These are phyloP conservation scores for Hirschfeldia incana DNA, from an alignment of 345 rosid genomes.

Conservation along the genomic window DNA sequence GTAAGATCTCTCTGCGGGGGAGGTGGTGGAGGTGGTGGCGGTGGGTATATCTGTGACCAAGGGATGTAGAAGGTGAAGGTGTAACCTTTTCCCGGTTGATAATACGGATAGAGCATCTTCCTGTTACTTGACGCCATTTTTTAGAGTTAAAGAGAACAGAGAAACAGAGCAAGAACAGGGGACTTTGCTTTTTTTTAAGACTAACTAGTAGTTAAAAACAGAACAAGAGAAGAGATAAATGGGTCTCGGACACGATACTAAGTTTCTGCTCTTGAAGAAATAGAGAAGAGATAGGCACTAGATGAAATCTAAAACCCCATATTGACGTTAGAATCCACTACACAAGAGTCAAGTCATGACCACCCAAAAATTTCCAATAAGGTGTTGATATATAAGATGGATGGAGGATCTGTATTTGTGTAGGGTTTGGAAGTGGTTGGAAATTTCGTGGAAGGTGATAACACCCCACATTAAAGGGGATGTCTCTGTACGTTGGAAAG, in stretches of 20 bases:
- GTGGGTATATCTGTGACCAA: neutral
- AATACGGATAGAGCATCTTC: neutral
- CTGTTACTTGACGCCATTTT: constrained; percentile 24
- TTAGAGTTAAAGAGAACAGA: neutral
- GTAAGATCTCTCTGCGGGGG: neutral
- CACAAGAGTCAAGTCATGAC: constrained; percentile 1
- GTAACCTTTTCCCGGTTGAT: neutral
- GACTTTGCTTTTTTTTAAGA: neutral
- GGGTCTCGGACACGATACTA: neutral
- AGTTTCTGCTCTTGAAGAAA: neutral
- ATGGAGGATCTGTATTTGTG: neutral
- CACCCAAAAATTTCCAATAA: constrained; percentile 15
- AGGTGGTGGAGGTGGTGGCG: neutral
- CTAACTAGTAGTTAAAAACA: constrained; percentile 4
- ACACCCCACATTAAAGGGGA: constrained; percentile 16
- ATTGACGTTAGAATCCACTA: constrained; percentile 20
- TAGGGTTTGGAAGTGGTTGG: constrained; percentile 17
- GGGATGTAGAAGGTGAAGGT: neutral
- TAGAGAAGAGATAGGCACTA: neutral
- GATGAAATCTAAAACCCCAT: constrained; percentile 2
- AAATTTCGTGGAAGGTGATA: constrained; percentile 21
- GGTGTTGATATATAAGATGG: neutral
- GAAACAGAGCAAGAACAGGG: constrained; percentile 26
- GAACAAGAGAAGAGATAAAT: constrained; percentile 1
- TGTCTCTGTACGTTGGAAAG: neutral